Evolutionary conservation across 1,284 basidiomycete genomes (phyloP), one percentile per base, ranked within the genome.

Genomic region (Ustilago shanxiensis): DNA sequence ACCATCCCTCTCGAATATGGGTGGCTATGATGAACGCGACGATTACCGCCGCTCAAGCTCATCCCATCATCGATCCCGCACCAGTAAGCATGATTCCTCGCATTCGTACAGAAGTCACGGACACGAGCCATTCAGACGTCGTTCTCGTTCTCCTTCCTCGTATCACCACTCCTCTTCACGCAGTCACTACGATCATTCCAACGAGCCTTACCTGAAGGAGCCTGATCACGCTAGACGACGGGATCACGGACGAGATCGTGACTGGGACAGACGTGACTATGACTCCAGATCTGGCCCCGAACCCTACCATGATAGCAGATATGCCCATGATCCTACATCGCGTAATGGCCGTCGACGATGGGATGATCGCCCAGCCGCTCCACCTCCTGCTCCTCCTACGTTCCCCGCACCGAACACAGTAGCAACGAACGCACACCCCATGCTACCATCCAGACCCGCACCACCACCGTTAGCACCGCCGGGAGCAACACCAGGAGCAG

Each of bases 71-170:
- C 65, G 66, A 49, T 72, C 66, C 18, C 70, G 77, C 56, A 75
- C 50, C 61, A 77, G 78, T 79, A 79, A 79, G 78, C 78, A 77
- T 74, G 65, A 72, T 47, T 41, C 62, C 60, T 64, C 71, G 54
- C 66, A 62, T 47, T 63, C 69, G 26, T 64, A 64, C 53, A 68
- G 62, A 64, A 63, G 65, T 55, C 72, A 69, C 44, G 66, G 63
- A 62, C 65, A 61, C 52, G 71, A 70, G 65, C 76, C 76, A 49
- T 74, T 64, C 68, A 73, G 76, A 74, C 76, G 76, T 54, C 76
- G 67, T 50, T 78, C 76, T 61, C 76, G 76, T 69, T 79, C 78
- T 60, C 74, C 74, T 64, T 51, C 78, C 57, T 64, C 66, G 47
- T 56, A 68, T 59, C 62, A 62, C 41, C 52, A 59, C 45, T 64